A percentile compares a stretch with the other conserved stretches of the same genome.
Evolutionary conservation across 2,329 filamentous ascomycete genomes (phyloP).

Genomic region (Fusarium miscanthi): DNA sequence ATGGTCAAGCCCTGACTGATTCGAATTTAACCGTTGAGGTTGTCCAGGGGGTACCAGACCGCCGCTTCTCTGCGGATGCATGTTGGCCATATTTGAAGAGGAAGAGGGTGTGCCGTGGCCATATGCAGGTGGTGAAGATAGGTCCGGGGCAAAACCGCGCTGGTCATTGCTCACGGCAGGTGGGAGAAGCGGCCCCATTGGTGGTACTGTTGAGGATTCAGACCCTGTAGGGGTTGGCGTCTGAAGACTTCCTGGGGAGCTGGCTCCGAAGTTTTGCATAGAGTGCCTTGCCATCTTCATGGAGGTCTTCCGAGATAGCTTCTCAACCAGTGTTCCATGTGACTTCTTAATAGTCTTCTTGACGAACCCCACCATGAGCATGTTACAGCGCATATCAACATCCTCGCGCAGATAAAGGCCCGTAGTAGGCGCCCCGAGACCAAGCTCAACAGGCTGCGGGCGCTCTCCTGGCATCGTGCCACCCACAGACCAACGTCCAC

Average conservation of each 20-base stretch:
- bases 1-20: slow-evolving; percentile 23
- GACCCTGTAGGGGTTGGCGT: slow-evolving; percentile 30
- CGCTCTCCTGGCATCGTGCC: slow-evolving; percentile 79
- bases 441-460: slow-evolving; percentile 72
- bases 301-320: slow-evolving; percentile 57
- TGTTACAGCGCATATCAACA: slow-evolving; percentile 81
- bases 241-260: slow-evolving; percentile 16
- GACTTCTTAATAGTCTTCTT: slow-evolving; percentile 85
- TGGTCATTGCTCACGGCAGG: slow-evolving; percentile 17
- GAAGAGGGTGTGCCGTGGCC: slow-evolving; percentile 18
- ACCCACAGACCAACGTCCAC: slow-evolving; percentile 80
- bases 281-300: slow-evolving; percentile 32
- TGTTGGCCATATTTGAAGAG: slow-evolving; percentile 15
- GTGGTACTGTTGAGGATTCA: slow-evolving; percentile 18
- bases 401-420: slow-evolving; percentile 89
- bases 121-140: slow-evolving; percentile 19
- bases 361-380: slow-evolving; percentile 80
- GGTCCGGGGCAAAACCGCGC: slow-evolving; percentile 8
- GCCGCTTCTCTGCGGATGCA: slow-evolving; percentile 14
- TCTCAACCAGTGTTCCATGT: slow-evolving; percentile 75
- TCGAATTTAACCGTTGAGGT: slow-evolving; percentile 1
- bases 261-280: slow-evolving; percentile 22
- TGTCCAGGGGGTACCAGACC: slow-evolving; percentile 4
- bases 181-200: slow-evolving; percentile 33
- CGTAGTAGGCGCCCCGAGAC: slow-evolving; percentile 70